A percentile compares a stretch with the other conserved stretches of the same genome.
These are phyloP conservation scores for Pulveroboletus frians DNA, from an alignment of 768 basidiomycete genomes.

Conservation along the genomic window DNA sequence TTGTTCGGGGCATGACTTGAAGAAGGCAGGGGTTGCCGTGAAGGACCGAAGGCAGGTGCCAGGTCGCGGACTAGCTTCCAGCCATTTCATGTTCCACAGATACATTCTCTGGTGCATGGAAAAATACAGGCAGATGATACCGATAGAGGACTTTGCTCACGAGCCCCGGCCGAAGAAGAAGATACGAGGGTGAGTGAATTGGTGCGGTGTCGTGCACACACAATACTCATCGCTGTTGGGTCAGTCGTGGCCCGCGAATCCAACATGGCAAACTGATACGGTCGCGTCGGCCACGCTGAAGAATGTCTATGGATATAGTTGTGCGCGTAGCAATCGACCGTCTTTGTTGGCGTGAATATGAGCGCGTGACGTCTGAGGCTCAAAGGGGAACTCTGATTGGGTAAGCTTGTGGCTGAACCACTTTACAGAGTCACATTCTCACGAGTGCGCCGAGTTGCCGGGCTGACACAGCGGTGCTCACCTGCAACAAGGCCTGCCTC, in stretches of 20 bases:
- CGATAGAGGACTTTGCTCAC: slow-evolving; percentile 59
- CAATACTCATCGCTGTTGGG: neutral
- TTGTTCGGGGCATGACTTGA: slow-evolving; percentile 50
- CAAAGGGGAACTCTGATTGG: slow-evolving; percentile 8
- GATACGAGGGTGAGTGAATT: slow-evolving; percentile 62
- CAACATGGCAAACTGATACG: slow-evolving; percentile 74
- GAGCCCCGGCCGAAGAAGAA: slow-evolving; percentile 67
- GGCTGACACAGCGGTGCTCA: slow-evolving; percentile 9
- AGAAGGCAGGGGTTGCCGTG: slow-evolving; percentile 59
- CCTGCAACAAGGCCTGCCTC: slow-evolving; percentile 33
- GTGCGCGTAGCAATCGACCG: slow-evolving; percentile 13
- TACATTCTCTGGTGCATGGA: slow-evolving; percentile 85
- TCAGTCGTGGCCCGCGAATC: slow-evolving; percentile 68
- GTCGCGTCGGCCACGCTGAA: slow-evolving; percentile 44
- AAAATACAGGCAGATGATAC: slow-evolving; percentile 58
- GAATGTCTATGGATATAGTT: slow-evolving; percentile 4
- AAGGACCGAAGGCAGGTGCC: slow-evolving; percentile 63
- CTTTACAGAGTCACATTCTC: slow-evolving; percentile 29
- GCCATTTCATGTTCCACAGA: slow-evolving; percentile 34
- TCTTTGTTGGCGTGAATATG: slow-evolving; percentile 7
- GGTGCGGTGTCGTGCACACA: neutral
- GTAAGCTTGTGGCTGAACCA: slow-evolving; percentile 24
- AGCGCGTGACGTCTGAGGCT: slow-evolving; percentile 8
- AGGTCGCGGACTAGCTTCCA: neutral
- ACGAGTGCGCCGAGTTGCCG: slow-evolving; percentile 20